Evolutionary conservation across 768 basidiomycete species (phyloP), one percentile per base, ranked within the genome.

Genomic region (Rhizopogon rudus): DNA sequence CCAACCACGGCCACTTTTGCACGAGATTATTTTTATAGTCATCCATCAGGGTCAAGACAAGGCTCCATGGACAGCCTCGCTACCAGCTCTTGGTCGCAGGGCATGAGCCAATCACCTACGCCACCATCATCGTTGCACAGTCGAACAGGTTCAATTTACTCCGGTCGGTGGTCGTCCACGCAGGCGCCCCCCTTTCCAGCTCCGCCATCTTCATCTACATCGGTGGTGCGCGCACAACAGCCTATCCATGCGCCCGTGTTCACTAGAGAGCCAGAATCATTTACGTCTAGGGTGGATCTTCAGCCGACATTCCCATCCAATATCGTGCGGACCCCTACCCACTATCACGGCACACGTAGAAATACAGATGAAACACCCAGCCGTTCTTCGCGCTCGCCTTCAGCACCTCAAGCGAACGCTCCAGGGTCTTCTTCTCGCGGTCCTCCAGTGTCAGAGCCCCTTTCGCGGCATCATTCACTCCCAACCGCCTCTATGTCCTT

Each of bases 241-340:
- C 22, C 44, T 35, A 17, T 37, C 17, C 42, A 42, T 17, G 49
- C 58, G 20, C 12, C 55, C 12, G 0, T 51, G 22, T 58, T 66
- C 51, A 62, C 61, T 9, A 60, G 61, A 35, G 65, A 71, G 51
- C 69, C 68, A 1, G 77, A 81, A 53, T 73, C 75, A 3, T 87
- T 78, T 61, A 86, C 79, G 0, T 65, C 79, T 6, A 73, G 71
- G 54, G 71, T 65, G 17, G 78, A 82, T 13, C 78, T 88, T 16
- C 80, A 82, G 43, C 75, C 85, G 1, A 88, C 88, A 1, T 91
- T 89, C 61, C 84, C 84, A 2, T 62, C 80, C n/a, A 81, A 73
- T 53, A 84, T 88, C 65, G 74, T 89, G 33, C 84, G 88, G 46
- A 87, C 82, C 3, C 88, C 88, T 1, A 75, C 77, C 5, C 78